These are phyloP conservation scores for Termitomyces sp. DNA, from an alignment of 1,284 basidiomycete species.

Conservation along the genomic window DNA sequence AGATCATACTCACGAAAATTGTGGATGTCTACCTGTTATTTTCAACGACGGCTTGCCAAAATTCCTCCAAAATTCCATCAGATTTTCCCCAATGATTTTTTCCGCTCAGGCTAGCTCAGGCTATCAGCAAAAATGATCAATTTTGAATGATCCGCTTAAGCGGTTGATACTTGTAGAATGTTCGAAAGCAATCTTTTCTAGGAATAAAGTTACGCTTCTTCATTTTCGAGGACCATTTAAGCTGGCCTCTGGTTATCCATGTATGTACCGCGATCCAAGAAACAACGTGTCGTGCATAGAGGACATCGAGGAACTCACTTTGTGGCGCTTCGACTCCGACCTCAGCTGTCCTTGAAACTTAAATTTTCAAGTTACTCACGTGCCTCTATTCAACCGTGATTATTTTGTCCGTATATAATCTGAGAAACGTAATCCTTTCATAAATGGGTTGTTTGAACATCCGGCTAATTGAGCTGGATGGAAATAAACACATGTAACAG, in stretches of 20 bases:
- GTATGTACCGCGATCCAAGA: too few species aligned
- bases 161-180: neutral
- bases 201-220: neutral
- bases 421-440: neutral
- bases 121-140: neutral
- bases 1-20: neutral
- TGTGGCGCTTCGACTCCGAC: too few species aligned
- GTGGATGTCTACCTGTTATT: neutral
- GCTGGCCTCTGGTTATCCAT: neutral
- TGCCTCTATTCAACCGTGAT: neutral
- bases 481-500: too few species aligned
- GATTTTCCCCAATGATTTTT: too few species aligned
- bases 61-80: neutral
- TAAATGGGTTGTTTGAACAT: neutral
- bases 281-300: too few species aligned
- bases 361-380: neutral
- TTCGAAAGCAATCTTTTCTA: too few species aligned
- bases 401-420: too few species aligned
- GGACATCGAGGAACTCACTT: too few species aligned
- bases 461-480: too few species aligned
- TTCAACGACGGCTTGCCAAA: neutral
- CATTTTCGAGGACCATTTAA: neutral
- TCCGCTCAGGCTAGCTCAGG: too few species aligned
- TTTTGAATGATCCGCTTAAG: neutral
- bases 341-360: too few species aligned